Base-by-base conservation (phyloP, 2,329 filamentous ascomycete species). In the Fusarium cyanostomum region DNA sequence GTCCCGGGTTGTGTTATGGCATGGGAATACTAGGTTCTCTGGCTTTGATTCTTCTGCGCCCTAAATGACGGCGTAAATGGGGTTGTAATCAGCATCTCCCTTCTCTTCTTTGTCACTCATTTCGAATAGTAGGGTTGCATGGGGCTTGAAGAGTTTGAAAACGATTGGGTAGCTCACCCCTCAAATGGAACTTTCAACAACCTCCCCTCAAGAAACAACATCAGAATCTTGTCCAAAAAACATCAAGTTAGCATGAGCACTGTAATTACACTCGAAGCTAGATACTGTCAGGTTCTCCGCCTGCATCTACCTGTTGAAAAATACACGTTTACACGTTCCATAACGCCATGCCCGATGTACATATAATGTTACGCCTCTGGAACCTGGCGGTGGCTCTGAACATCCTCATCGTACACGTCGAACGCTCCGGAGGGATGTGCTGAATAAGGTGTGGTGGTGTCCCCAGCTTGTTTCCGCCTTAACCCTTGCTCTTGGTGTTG, bases 401-500 rank as follows among this genome's bases (percentile, higher is more conserved):
- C 46, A 54, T 60, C 59, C 49, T 56, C 52, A 45, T 52, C 37
- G 26, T 67, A 61, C 52, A 58, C 55, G 46, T 49, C 58, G 54
- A 55, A 49, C 33, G n/a, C 50, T 48, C 26, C 18, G 28, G 15
- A 38, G 42, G 37, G 21, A 33, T 44, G 35, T 35, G 30, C 35
- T 58, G 51, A 52, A 41, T 34, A 49, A 50, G 30, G 39, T 56
- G 27, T 42, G 38, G 30, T 39, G 16, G 38, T 26, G 35, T 41
- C 7, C 13, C 16, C 28, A 30, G 18, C 13, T 10, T 27, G 10
- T 16, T 16, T 26, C 10, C 12, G 26, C 31, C 42, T 79, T 78
- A 87, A 66, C 85, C 86, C 79, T 84, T 88, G 81, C 84, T 89
- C 82, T 92, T 92, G 62, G 92, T 95, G 86, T 97, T 96, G 74